phyloP scores from a whole-genome alignment of 305 asterid species.

The Rubia tinctorum region DNA sequence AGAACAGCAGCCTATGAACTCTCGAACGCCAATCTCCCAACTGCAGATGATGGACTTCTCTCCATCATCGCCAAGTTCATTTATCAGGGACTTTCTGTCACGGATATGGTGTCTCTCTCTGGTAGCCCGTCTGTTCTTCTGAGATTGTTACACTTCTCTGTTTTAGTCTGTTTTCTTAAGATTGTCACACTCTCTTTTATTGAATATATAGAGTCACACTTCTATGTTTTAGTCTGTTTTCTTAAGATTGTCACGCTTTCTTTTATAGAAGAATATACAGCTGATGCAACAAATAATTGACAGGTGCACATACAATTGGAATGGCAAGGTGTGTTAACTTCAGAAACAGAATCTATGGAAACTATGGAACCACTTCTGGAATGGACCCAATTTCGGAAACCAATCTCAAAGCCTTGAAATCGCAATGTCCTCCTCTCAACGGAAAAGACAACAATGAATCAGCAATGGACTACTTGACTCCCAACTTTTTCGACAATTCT shows the following conservation, averaged over 20 bases:
- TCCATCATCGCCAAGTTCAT: conserved; percentile 77
- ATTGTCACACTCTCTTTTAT: no score
- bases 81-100: conserved; percentile 72
- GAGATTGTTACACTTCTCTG: no score
- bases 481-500: conserved; percentile 68
- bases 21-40: conserved; percentile 55
- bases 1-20: conserved; percentile 67
- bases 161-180: no score
- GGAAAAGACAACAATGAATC: conserved; percentile 64
- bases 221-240: no score
- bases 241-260: no score
- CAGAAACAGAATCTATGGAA: conserved; percentile 73
- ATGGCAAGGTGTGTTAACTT: conserved; percentile 81
- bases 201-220: no score
- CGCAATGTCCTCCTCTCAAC: conserved; percentile 52
- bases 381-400: conserved; percentile 37
- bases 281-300: background rate
- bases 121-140: conserved; percentile 34
- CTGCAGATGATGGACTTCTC: conserved; percentile 65
- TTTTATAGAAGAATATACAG: background rate
- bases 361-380: conserved; percentile 41
- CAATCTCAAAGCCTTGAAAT: conserved; percentile 51
- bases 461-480: conserved; percentile 68
- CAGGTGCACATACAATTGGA: conserved; percentile 96
- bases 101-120: conserved; percentile 92